Evolutionary conservation across 75 land plant species (phyloP), one percentile per base, ranked within the genome.

Genomic region (Isoetes taiwanensis): DNA sequence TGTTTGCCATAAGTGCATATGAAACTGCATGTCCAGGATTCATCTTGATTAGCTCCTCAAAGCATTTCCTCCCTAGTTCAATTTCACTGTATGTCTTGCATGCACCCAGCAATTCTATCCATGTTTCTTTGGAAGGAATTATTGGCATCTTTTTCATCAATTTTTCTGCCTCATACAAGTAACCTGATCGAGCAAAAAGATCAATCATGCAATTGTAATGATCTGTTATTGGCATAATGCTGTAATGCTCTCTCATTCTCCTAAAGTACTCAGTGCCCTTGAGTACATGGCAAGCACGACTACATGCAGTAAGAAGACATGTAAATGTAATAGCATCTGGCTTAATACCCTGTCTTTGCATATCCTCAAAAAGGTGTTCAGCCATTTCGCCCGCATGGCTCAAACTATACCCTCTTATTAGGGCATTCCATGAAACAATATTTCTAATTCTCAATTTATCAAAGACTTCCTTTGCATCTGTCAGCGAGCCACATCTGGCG

Each of bases 191-290:
- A 12, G 69, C 78, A 9, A 65, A 59, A 43, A 75, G 39, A 41
- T 69, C 77, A 32, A 68, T 72, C 68, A 75, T 54, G 57, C 72
- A 64, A 21, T 65, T 71, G 30, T 17, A 67, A 52, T 69, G 73
- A 55, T 69, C 69, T 11, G 30, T n/a, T 5, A 11, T 12, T 26
- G 56, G 56, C 5, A 26, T 31, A 5, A 54, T n/a, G 4, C 56
- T 31, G 30, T 54, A 26, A 12, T 54, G 31, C 12, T 6, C 56
- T 25, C 23, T 12, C 56, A 54, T 54, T 4, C 25, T n/a, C n/a
- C 10, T 5, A 11, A 54, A 24, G 30, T 54, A 54, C 38, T 37
- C 12, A 37, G 12, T 8, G 11, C 56, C 56, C 23, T 54, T 9
- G 10, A 5, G 12, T n/a, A 26, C 30, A 28, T 3, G 56, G 23